Evolutionary conservation across 176 grass and related monocot species (phyloP).

Genomic region (Cenchrus purpureus): DNA sequence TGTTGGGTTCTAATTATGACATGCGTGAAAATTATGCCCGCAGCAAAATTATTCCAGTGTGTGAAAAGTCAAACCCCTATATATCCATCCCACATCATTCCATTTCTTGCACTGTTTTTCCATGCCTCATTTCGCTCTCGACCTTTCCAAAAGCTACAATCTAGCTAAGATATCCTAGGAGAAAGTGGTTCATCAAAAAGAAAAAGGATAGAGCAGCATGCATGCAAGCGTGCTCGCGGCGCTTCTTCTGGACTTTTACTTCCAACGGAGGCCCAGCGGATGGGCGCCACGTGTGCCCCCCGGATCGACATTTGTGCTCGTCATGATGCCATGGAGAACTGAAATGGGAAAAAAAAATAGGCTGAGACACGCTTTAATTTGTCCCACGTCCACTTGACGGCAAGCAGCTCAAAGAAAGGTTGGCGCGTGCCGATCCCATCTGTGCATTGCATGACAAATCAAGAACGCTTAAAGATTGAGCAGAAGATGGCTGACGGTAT

Average conservation of each 20-base stretch:
- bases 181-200: background rate
- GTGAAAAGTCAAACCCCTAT: slow-evolving; percentile 11
- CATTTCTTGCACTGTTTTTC: background rate
- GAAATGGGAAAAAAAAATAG: background rate
- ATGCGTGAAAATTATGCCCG: background rate
- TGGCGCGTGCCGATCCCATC: slow-evolving; percentile 17
- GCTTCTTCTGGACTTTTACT: slow-evolving; percentile 33
- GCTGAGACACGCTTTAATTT: background rate
- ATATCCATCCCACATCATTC: background rate
- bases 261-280: slow-evolving; percentile 20
- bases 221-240: background rate
- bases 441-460: background rate
- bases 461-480: too few relatives aligned
- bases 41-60: background rate
- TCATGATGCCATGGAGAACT: slow-evolving; percentile 27
- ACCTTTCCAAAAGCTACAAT: slow-evolving; percentile 33
- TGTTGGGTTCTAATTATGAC: background rate
- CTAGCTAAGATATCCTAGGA: slow-evolving; percentile 21
- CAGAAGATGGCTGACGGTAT: too few relatives aligned
- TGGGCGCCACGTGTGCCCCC: slow-evolving; percentile 24
- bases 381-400: slow-evolving; percentile 47
- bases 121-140: background rate
- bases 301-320: slow-evolving; percentile 12
- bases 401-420: background rate
- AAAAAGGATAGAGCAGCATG: background rate